Conservation (phyloP, 176 grass and related monocot species). For the Aegilops tauschii region DNA sequence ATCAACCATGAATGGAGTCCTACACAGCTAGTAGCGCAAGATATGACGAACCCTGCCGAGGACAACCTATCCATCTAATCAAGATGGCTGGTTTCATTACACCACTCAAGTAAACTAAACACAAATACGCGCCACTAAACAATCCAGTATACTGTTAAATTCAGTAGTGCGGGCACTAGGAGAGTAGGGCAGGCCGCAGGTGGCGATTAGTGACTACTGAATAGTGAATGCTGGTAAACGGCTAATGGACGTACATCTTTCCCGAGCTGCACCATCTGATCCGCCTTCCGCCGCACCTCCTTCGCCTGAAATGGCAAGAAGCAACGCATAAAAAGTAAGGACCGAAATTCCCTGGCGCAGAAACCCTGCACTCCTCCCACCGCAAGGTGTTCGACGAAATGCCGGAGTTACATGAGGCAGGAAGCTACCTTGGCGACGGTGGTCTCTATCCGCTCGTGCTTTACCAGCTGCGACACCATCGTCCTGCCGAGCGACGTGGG, state of each 20-base stretch:
- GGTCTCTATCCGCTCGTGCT: constrained; percentile 95
- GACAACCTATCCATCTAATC: not conserved
- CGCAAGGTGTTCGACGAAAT: not conserved
- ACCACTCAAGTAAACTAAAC: not conserved
- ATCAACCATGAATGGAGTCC: not conserved
- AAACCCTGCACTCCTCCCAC: not conserved
- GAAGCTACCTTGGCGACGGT: constrained; percentile 62
- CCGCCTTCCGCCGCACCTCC: constrained; percentile 79
- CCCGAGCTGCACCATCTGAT: constrained; percentile 97
- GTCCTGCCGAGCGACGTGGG: constrained; percentile 42
- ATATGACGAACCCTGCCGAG: not conserved
- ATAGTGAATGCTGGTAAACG: not conserved
- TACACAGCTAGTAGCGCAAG: not conserved
- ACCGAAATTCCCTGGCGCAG: not conserved
- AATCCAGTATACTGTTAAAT: not conserved
- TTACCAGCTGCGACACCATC: constrained; percentile 96
- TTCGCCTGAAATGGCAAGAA: constrained; percentile 59
- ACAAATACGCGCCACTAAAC: not conserved
- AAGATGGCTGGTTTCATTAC: not conserved
- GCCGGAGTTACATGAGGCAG: not conserved
- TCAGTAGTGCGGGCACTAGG: not conserved
- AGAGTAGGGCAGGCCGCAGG: not conserved
- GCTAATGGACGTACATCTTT: constrained; percentile 51
- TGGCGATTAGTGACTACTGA: not conserved
- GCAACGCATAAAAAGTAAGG: not conserved